These are phyloP conservation scores for Komagataella phaffii DNA, from an alignment of 805 yeast genomes.

Conservation along the genomic window DNA sequence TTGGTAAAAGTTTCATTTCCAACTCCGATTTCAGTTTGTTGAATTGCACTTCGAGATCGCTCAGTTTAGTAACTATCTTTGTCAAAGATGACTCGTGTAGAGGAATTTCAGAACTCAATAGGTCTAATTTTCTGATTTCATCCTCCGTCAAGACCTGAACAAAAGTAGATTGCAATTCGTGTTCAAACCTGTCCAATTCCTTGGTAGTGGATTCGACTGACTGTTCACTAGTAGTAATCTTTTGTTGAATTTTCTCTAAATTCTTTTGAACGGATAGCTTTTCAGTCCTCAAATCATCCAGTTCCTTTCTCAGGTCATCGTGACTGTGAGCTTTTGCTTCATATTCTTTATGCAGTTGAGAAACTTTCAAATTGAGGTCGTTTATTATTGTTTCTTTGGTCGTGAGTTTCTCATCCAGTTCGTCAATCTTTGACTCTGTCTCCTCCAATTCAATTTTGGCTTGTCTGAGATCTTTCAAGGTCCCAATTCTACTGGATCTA, in stretches of 20 bases:
- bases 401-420: conserved; percentile 23
- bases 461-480: conserved; percentile 40
- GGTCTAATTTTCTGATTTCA: conserved; percentile 30
- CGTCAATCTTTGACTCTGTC: conserved; percentile 23
- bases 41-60: conserved; percentile 31
- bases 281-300: not conserved
- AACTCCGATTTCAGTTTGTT: conserved; percentile 41
- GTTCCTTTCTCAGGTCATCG: not conserved
- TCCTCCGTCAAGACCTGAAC: conserved; percentile 31
- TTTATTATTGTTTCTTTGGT: conserved; percentile 40
- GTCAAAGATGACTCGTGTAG: conserved; percentile 26
- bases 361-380: conserved; percentile 28
- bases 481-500: conserved; percentile 51
- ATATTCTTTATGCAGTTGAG: conserved; percentile 15
- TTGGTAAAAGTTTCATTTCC: conserved; percentile 42
- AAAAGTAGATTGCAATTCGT: conserved; percentile 43
- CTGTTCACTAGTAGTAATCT: not conserved
- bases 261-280: conserved; percentile 24
- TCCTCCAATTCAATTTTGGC: conserved; percentile 35
- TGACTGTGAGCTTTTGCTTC: not conserved
- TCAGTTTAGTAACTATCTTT: conserved; percentile 22
- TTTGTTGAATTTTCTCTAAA: conserved; percentile 28
- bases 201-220: conserved; percentile 20
- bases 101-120: conserved; percentile 22
- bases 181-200: conserved; percentile 27